These are phyloP conservation scores for Coemansia sp. DNA, from an alignment of 192 early-diverging fungal genomes.

Conservation along the genomic window DNA sequence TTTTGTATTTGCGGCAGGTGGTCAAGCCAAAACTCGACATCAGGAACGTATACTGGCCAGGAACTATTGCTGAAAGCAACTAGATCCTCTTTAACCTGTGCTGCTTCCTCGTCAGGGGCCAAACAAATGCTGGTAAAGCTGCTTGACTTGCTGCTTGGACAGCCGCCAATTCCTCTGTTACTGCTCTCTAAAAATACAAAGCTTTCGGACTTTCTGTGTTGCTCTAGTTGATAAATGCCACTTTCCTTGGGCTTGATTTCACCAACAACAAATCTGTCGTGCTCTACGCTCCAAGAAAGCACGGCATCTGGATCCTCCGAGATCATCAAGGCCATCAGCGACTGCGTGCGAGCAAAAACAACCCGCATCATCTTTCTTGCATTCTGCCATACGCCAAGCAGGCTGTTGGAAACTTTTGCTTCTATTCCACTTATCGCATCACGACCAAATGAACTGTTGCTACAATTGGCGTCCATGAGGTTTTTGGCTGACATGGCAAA, in stretches of 20 bases:
- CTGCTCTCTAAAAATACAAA: neutral
- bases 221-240: neutral
- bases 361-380: conserved; percentile 4
- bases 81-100: neutral
- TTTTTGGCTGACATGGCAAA: neutral
- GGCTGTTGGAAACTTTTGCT: neutral
- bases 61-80: neutral
- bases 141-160: conserved; percentile 5
- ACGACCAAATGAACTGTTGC: neutral
- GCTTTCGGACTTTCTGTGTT: neutral
- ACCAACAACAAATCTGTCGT: neutral
- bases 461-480: neutral
- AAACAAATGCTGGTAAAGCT: neutral
- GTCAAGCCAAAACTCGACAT: conserved; percentile 20
- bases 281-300: neutral
- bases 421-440: neutral
- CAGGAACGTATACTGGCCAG: conserved; percentile 16
- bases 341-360: conserved; percentile 20
- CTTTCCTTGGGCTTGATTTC: neutral
- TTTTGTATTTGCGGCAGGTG: conserved; percentile 17
- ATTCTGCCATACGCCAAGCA: conserved; percentile 14
- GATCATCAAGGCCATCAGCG: conserved; percentile 4
- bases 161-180: neutral
- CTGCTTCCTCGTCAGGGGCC: neutral
- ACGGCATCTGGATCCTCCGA: neutral